A percentile compares a stretch with the other conserved stretches of the same genome.
phyloP scores from a whole-genome alignment of 2,329 filamentous ascomycete genomes.

The Calonectria montana region DNA sequence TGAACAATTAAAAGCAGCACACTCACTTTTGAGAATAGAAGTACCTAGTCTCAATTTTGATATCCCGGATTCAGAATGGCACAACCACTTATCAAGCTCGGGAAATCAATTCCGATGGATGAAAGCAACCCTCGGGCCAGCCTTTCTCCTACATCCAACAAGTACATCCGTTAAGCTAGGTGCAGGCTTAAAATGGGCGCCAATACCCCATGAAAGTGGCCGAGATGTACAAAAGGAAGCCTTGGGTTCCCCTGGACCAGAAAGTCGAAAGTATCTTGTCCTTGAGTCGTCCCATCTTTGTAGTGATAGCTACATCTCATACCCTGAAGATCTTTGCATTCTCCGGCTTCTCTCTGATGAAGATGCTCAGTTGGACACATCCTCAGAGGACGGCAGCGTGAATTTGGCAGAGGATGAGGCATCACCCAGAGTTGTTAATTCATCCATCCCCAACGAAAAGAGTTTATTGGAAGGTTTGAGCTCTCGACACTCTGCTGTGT shows the following conservation, averaged over 20 bases:
- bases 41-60: constrained; percentile 45
- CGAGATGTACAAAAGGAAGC: constrained; percentile 27
- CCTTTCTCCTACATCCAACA: constrained; percentile 14
- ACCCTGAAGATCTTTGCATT: constrained; percentile 10
- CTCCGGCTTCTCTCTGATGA: constrained; percentile 32
- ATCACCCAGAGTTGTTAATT: background rate
- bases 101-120: constrained; percentile 44
- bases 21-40: constrained; percentile 42
- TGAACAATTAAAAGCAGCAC: constrained; percentile 43
- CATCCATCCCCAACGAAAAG: background rate
- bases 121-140: background rate
- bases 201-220: constrained; percentile 24
- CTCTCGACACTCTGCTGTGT: background rate
- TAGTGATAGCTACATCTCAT: constrained; percentile 33
- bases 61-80: constrained; percentile 40
- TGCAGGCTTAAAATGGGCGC: constrained; percentile 41
- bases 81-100: constrained; percentile 20
- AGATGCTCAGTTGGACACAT: constrained; percentile 35
- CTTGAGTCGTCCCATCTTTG: constrained; percentile 12
- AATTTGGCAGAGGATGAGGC: background rate
- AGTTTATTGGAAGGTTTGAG: constrained; percentile 13
- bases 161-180: constrained; percentile 20
- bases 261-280: constrained; percentile 27
- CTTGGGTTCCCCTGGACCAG: constrained; percentile 10
- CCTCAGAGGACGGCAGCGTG: background rate